Base-by-base conservation (phyloP, 139 green algal genomes). In the Chlamydomonas sphaeroides region DNA sequence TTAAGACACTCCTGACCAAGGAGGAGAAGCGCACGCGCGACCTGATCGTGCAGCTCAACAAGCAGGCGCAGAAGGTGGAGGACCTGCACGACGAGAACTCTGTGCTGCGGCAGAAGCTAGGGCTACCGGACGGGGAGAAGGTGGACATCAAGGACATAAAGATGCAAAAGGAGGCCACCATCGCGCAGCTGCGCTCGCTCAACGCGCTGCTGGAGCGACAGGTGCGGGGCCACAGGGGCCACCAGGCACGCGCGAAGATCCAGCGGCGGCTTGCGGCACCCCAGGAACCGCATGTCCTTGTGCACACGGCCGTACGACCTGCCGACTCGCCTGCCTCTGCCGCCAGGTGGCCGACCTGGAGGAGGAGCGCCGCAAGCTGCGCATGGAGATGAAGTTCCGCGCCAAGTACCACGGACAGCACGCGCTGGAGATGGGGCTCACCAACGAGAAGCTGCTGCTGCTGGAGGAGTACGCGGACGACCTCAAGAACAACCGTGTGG, bases 381-480 rank as follows among this genome's bases (percentile, higher is more conserved):
- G 91, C 56, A 87, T 91, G 67, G 92, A 97, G 77, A 85, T 96
- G 61, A 93, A 94, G 77, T 96, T 95, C 88, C 78, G 92, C 20
- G 91, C 91, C 69, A 97, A 96, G 88, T 95, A 91, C 85, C 89
- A 95, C 61, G 93, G 93, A 2, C 80, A 91, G 80, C 38, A 86
- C 32, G 93, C 93, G 49, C 72, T 93, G 30, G 83, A 92, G 61
- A 71, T 95, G 84, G 90, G 88, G 23, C 85, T 95, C 15, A 91
- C 56, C 23, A 73, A 89, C 28, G 88, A 91, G 56, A 89, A 95
- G 91, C 86, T 96, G 71, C 82, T 90, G 78, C 84, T 93, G 84
- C 65, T 95, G 65, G 92, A 95, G 79, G 70, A 94, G 78, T 94
- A 90, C 68, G 91, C 91, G 23, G 92, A 97, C 38, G 70, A 85